Percentiles rank a stretch among this genome's conserved stretches.
Conservation (phyloP, 805 yeast species). For the Lipomyces yamanashiensis region DNA sequence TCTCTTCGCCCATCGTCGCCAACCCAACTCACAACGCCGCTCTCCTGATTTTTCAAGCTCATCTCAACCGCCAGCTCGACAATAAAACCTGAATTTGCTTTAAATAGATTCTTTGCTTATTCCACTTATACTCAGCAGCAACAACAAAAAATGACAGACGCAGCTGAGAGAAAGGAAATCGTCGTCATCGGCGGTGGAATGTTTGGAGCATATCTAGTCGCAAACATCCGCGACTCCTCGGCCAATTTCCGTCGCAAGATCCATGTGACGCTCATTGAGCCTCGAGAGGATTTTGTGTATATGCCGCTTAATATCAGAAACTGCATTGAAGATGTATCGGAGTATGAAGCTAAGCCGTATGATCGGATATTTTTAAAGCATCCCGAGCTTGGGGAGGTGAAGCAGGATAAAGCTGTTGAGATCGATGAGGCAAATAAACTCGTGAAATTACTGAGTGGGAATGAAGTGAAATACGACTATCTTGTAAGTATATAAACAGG, state of each 20-base stretch:
- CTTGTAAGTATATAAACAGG: conserved; percentile 9
- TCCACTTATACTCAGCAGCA: neutral
- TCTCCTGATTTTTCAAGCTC: neutral
- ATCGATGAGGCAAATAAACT: conserved; percentile 15
- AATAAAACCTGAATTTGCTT: no score
- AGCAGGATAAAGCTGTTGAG: conserved; percentile 12
- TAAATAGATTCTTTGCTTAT: no score
- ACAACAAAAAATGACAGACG: neutral
- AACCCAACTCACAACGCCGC: neutral
- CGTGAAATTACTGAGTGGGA: conserved; percentile 22
- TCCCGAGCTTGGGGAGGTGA: conserved; percentile 18
- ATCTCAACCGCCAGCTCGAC: neutral
- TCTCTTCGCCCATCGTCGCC: neutral
- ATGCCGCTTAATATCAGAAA: conserved; percentile 23
- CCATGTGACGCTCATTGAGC: conserved; percentile 20
- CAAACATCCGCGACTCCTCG: conserved; percentile 13
- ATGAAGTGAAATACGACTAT: conserved; percentile 14
- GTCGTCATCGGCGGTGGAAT: conserved; percentile 33
- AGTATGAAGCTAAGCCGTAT: conserved; percentile 18
- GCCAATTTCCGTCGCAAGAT: neutral
- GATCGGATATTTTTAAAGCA: conserved; percentile 20
- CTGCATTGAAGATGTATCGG: conserved; percentile 24
- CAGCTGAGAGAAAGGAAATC: conserved; percentile 9
- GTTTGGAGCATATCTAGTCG: conserved; percentile 22
- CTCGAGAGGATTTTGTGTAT: conserved; percentile 25